phyloP scores from a whole-genome alignment of 1,284 basidiomycete species.

The Microbotryum saponariae region DNA sequence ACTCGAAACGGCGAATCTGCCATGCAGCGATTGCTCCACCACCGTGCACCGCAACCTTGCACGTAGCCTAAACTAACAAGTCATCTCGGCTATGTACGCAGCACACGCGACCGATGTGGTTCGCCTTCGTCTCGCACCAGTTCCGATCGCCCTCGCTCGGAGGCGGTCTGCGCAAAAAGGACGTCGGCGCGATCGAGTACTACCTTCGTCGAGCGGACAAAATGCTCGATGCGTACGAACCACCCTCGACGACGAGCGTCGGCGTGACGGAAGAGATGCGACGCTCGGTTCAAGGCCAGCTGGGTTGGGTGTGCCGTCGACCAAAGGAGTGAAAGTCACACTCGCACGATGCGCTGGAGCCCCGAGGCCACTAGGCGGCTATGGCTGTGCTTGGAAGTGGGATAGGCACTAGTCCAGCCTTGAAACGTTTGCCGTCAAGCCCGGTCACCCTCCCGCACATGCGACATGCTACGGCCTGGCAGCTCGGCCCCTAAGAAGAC shows the following conservation, averaged over 20 bases:
- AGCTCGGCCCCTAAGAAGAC: too few species aligned
- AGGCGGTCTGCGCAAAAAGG: conserved; percentile 30
- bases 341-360: too few species aligned
- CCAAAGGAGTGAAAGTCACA: too few species aligned
- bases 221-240: conserved; percentile 32
- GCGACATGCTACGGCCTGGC: too few species aligned
- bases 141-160: conserved; percentile 32
- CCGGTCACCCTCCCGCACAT: too few species aligned
- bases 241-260: conserved; percentile 23
- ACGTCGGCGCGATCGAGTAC: conserved; percentile 35
- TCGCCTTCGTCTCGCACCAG: conserved; percentile 32
- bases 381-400: too few species aligned
- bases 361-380: too few species aligned
- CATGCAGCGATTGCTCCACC: not conserved
- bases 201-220: conserved; percentile 31
- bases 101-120: conserved; percentile 33
- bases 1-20: not conserved
- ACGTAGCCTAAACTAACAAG: not conserved
- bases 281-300: not conserved
- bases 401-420: too few species aligned
- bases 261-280: conserved; percentile 9
- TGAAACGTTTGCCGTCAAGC: too few species aligned
- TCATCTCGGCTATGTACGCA: not conserved
- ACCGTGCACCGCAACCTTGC: not conserved
- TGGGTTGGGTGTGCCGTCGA: too few species aligned